Base-by-base conservation (phyloP, 352 stramenopile species). In the Pythium pyrilobum region DNA sequence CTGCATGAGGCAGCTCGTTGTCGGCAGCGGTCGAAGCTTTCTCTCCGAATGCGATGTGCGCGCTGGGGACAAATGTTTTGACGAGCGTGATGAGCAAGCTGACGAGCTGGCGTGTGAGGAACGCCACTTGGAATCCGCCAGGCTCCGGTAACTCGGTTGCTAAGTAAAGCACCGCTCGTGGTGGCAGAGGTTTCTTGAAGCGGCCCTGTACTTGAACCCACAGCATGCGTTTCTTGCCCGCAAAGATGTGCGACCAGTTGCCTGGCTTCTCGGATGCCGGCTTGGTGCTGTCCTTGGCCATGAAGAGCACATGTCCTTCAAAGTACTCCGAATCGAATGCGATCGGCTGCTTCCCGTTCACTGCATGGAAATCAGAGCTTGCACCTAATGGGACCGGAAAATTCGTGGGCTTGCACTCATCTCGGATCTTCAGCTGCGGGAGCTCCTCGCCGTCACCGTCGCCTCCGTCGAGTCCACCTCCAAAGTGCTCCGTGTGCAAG, bases 171-270 rank as follows among this genome's bases (percentile, higher is more conserved):
- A 68, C 64, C n/a, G 50, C 56, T 2, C 56, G 61, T 0, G 49
- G 39, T 6, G 71, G 60, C 1, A 73, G 61, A 0, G 56, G 44
- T 13, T 62, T 60, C 51, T 73, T 88, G 54, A 92, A 88, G 11
- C 55, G 63, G 2, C 78, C 81, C 44, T 92, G 78, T 0, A 89
- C 40, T 29, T 87, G 78, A 21, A 92, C 56, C 55, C 69, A 74
- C n/a, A 85, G 52, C 52, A 52, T 60, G 4, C 64, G 62, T 43
- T 61, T 61, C 33, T 72, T 78, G 47, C 46, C 50, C 2, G 45
- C 58, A 39, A 84, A 84, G 12, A 79, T 41, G 4, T 66, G 63
- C 10, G 32, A 42, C 73, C 71, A 84, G 24, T 46, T 46, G 12
- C 46, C 33, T n/a, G 8, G 13, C 0, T 23, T 23, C 0, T 13